Evolutionary conservation across 1,139 yeast genomes (phyloP).

Genomic region (Geotrichum carabidarum): DNA sequence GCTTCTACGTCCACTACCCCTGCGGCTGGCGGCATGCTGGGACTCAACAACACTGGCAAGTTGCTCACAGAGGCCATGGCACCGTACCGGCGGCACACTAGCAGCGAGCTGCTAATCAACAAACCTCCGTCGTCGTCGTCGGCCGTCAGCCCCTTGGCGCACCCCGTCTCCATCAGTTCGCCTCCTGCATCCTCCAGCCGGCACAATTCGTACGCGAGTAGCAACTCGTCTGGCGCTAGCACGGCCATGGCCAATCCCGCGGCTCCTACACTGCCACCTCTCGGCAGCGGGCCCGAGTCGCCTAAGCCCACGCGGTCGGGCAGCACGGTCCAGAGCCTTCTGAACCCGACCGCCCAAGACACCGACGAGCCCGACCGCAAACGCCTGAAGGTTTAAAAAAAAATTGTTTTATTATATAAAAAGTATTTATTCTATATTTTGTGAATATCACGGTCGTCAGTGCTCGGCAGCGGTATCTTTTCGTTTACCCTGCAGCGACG

Average conservation of each 20-base stretch:
- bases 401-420: too few species aligned
- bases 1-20: background rate
- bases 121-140: background rate
- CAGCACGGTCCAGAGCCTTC: conserved; percentile 26
- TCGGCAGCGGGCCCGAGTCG: conserved; percentile 1
- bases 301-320: conserved; percentile 1
- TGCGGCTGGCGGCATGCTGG: background rate
- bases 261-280: background rate
- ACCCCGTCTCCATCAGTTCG: background rate
- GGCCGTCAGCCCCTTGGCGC: too few species aligned
- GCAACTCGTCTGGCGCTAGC: conserved; percentile 12
- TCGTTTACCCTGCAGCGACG: background rate
- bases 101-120: conserved; percentile 14
- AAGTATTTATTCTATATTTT: background rate
- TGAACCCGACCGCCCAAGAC: conserved; percentile 23
- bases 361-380: conserved; percentile 15
- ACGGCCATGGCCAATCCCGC: background rate
- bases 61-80: conserved; percentile 17
- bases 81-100: conserved; percentile 20
- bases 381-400: conserved; percentile 3
- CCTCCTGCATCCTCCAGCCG: conserved; percentile 11
- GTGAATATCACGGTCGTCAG: background rate
- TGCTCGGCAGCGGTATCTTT: background rate
- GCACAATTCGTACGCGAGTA: conserved; percentile 20
- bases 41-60: conserved; percentile 9